Percentiles rank a stretch among this genome's conserved stretches.
phyloP scores from a whole-genome alignment of 2,329 filamentous ascomycete species.

The Ceratocystis destructans region DNA sequence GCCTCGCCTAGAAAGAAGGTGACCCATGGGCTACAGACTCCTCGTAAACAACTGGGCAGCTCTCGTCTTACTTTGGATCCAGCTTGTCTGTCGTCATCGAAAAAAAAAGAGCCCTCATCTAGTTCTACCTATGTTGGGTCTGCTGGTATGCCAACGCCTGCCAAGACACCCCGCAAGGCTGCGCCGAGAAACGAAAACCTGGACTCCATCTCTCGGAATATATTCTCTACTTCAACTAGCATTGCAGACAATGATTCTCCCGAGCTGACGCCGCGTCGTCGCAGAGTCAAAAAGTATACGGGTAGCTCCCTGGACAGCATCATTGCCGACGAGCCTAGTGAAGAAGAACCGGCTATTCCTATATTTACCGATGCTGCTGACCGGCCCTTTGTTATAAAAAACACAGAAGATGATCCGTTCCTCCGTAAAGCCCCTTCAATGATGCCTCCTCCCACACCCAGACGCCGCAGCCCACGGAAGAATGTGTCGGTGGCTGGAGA shows the following conservation, averaged over 20 bases:
- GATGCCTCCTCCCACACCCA: constrained; percentile 25
- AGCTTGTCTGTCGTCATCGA: constrained; percentile 30
- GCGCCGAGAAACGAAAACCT: constrained; percentile 39
- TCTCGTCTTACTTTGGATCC: constrained; percentile 31
- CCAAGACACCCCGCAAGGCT: constrained; percentile 61
- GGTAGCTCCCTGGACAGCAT: constrained; percentile 32
- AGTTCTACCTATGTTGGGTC: constrained; percentile 32
- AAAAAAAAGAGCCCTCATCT: constrained; percentile 24
- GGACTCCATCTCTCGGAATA: constrained; percentile 42
- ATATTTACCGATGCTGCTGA: constrained; percentile 75
- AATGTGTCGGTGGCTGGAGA: constrained; percentile 43
- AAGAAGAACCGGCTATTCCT: constrained; percentile 46
- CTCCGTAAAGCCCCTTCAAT: constrained; percentile 32
- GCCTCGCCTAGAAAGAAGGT: constrained; percentile 23
- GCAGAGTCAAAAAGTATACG: constrained; percentile 42
- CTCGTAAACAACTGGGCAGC: constrained; percentile 19
- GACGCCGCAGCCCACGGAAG: constrained; percentile 42
- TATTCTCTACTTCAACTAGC: constrained; percentile 32
- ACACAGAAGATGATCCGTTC: constrained; percentile 60
- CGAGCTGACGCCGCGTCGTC: constrained; percentile 46
- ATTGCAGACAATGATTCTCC: constrained; percentile 32
- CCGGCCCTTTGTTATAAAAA: constrained; percentile 53
- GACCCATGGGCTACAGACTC: constrained; percentile 31
- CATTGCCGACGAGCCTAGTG: constrained; percentile 39
- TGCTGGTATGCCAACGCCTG: constrained; percentile 55